Base-by-base conservation (phyloP, 2,329 filamentous ascomycete genomes). In the Monilinia laxa region DNA sequence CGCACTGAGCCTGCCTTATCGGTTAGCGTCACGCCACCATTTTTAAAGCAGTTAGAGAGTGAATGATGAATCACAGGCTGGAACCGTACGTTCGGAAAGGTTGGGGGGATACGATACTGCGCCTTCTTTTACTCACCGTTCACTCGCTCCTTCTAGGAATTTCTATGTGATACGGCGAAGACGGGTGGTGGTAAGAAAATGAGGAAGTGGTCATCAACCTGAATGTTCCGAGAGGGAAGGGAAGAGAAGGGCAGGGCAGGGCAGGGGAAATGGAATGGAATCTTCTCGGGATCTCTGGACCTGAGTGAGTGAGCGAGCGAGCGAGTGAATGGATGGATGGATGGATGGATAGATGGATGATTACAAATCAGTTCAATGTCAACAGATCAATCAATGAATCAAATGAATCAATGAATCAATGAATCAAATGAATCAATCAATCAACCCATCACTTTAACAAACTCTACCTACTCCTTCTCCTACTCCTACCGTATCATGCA, bases 21-120 rank as follows among this genome's bases (percentile, higher is more conserved):
- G 63, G 54, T 65, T 65, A 65, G 63, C 54, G 63, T 23, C 45
- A 31, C 63, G 63, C 63, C 63, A 65, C 63, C 42, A 25, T 4
- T 40, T 28, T 59, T 16, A 53, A 14, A 25, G 9, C 18, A n/a
- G 31, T 35, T 7, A 6, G 31, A 35, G 38, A 40, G 38, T 40
- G 38, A 40, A 40, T 40, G 11, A 40, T 14, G 38, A 40, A 11
- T 40, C 38, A 40, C 38, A 35, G 31, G 31, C 5, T 35, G 31
- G 31, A 23, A 25, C 14, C 49, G 38, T 16, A 23, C 25, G 6
- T 12, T 47, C 20, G 45, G 16, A 23, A 42, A 20, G 2, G 11
- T n/a, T 55, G 20, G 12, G 31, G 31, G 7, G 31, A 9, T 6
- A 31, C 28, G 6, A 6, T 28, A 20, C 62, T 64, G 62, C 62